These are phyloP conservation scores for Urochloa ruziziensis DNA, from an alignment of 176 grass and related monocot species.

Conservation along the genomic window DNA sequence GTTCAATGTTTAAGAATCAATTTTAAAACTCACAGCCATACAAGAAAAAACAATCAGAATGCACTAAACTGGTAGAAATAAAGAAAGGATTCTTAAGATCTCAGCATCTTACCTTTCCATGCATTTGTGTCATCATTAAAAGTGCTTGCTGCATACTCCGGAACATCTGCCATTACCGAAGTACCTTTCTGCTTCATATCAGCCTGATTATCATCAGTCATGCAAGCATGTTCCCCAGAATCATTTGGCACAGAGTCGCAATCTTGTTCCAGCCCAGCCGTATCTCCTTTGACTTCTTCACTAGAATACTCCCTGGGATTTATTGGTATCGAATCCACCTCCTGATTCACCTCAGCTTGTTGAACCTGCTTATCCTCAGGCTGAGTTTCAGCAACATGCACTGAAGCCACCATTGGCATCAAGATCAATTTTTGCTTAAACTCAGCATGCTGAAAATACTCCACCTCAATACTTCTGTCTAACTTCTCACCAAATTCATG, in stretches of 20 bases:
- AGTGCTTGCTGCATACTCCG: slow-evolving; percentile 7
- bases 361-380: not conserved
- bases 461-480: slow-evolving; percentile 16
- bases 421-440: not conserved
- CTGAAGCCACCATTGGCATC: slow-evolving; percentile 1
- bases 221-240: slow-evolving; percentile 24
- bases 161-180: not conserved
- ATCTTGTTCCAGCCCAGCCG: slow-evolving; percentile 40
- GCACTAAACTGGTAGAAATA: not conserved
- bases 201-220: slow-evolving; percentile 29
- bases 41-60: slow-evolving; percentile 21
- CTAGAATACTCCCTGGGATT: not conserved
- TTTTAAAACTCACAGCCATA: not conserved
- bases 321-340: not conserved
- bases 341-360: slow-evolving; percentile 1
- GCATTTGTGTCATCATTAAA: not conserved
- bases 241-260: not conserved
- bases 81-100: not conserved
- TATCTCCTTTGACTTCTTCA: slow-evolving; percentile 40
- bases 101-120: slow-evolving; percentile 35
- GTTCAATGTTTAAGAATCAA: slow-evolving; percentile 21
- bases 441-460: slow-evolving; percentile 18
- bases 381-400: not conserved
- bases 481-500: slow-evolving; percentile 35
- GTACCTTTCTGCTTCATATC: slow-evolving; percentile 17